Percentiles rank a stretch among this genome's conserved stretches.
Conservation (phyloP, 2,329 filamentous ascomycete species). For the Arthrocladium fulminans region DNA sequence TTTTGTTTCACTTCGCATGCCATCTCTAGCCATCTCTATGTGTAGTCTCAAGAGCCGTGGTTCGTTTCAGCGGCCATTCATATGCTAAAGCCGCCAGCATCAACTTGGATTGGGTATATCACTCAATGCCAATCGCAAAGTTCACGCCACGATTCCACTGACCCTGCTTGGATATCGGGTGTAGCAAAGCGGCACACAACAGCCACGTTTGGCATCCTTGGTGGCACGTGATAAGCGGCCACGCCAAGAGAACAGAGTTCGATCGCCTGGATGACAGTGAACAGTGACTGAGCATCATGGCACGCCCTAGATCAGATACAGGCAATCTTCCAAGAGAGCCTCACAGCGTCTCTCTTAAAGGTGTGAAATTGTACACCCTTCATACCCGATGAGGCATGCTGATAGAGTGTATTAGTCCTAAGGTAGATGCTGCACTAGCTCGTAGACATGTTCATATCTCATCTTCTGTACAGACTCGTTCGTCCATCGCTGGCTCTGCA, state of each 20-base stretch:
- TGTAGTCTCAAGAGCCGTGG: too few species aligned
- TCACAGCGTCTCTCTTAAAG: slow-evolving; percentile 9
- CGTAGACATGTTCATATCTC: slow-evolving; percentile 31
- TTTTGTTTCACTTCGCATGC: not conserved
- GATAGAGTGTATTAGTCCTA: slow-evolving; percentile 35
- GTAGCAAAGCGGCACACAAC: not conserved
- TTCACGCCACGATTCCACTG: not conserved
- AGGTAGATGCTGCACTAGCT: slow-evolving; percentile 36
- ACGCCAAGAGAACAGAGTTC: too few species aligned
- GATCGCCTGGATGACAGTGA: too few species aligned
- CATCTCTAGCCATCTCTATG: too few species aligned
- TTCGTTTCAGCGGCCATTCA: too few species aligned
- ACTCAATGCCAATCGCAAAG: not conserved
- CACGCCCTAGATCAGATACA: slow-evolving; percentile 3
- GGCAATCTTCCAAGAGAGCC: slow-evolving; percentile 3
- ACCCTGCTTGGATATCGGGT: too few species aligned
- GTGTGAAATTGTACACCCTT: not conserved
- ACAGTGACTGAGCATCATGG: not conserved
- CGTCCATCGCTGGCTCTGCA: slow-evolving; percentile 34
- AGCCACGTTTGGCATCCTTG: not conserved
- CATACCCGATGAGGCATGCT: not conserved
- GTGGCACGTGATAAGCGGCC: too few species aligned
- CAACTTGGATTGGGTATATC: not conserved
- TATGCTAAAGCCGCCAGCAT: not conserved
- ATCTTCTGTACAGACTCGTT: slow-evolving; percentile 2